phyloP scores from a whole-genome alignment of 345 rosid genomes.

The Raphanus sativus region DNA sequence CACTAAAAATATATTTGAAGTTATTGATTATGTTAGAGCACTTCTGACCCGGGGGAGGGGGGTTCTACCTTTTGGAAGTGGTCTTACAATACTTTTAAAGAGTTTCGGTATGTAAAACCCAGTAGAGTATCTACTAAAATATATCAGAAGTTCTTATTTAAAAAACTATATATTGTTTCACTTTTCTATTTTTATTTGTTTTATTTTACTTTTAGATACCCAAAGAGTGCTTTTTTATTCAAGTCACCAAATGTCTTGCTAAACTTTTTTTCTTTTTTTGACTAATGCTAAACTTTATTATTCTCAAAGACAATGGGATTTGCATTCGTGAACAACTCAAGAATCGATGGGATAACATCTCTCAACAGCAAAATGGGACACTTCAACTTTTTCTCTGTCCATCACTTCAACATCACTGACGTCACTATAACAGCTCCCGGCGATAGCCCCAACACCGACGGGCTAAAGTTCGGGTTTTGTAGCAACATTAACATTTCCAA shows the following conservation, averaged over 20 bases:
- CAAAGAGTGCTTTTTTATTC: too few species aligned
- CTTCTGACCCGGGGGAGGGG: too few species aligned
- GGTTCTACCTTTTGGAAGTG: too few species aligned
- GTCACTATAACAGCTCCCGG: constrained; percentile 27
- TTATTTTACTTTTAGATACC: too few species aligned
- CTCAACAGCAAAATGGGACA: background rate
- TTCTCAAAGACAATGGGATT: too few species aligned
- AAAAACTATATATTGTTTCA: background rate
- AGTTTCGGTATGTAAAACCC: background rate
- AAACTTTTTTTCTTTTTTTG: too few species aligned
- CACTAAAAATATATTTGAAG: background rate
- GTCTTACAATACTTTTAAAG: background rate
- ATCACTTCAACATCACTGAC: background rate
- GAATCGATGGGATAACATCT: background rate
- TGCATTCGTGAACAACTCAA: background rate
- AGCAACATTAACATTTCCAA: background rate
- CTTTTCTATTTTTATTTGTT: background rate
- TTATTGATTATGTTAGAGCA: too few species aligned
- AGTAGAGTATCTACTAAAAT: background rate
- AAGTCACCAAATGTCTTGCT: too few species aligned
- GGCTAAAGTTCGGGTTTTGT: background rate
- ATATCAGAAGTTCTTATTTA: background rate
- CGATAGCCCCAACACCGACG: background rate
- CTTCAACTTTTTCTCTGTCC: background rate
- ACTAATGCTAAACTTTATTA: too few species aligned